Evolutionary conservation across 139 green algal species (phyloP), one percentile per base, ranked within the genome.

Genomic region (Edaphochlamys debaryana): DNA sequence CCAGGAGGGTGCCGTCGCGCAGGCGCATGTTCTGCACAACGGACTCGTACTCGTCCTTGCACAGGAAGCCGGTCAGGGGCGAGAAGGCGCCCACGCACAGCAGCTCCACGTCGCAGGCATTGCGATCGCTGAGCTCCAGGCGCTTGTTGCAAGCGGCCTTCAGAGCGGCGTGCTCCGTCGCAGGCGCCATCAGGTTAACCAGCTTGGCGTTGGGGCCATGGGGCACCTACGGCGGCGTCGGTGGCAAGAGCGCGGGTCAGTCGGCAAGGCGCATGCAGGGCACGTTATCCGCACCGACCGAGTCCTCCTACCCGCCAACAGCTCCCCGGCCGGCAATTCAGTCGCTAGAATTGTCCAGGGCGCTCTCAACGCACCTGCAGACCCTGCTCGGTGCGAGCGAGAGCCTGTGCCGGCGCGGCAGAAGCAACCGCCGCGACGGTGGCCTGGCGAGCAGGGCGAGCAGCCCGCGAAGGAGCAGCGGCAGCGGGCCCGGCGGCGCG

Each of bases 21-120:
- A 94, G 84, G 72, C 91, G 90, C 92, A 95, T 95, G 88, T 92
- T 90, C 22, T 94, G 69, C 22, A 98, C 95, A 17, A 98, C 94
- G n/a, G 86, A 93, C 27, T 94, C 56, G 86, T 98, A 98, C 23
- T 96, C 91, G 29, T 88, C 94, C 90, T 98, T 85, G 75, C 89
- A 89, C 87, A 98, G 94, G 91, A 98, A 98, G 75, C 95, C 94
- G 54, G 93, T 85, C 78, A 98, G 86, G 25, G 95, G 95, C 30
- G 95, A 98, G 89, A 98, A 98, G 69, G 82, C 94, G 63, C 95
- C 95, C 48, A 97, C 92, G 32, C 66, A 87, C 22, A 98, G 94
- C 82, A 98, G 94, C 93, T 98, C 95, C 30, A 98, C 95, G 67
- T 98, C 95, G 86, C 95, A 98, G 8, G 95, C 95, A 63, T 97